Base-by-base conservation (phyloP, 257 asterid genomes). In the Leonotis leonurus region DNA sequence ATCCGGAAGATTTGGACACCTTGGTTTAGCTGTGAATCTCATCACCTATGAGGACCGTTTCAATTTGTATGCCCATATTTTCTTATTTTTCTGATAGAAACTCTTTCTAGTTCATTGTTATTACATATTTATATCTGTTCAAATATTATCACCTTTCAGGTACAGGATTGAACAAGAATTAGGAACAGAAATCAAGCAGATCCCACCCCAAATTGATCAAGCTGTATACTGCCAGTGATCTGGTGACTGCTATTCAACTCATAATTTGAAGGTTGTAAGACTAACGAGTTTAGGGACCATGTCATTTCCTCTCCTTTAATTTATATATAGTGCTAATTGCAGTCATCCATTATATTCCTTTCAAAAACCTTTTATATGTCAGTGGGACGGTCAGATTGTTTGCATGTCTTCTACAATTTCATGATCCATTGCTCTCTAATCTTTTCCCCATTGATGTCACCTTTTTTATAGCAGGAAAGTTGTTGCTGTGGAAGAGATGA, bases 1-100 rank as follows among this genome's bases (percentile, higher is more conserved):
- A 68, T 89, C 96, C 3, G 96, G 96, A 72, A 82, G 96, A 75
- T 89, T 83, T 67, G 96, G 96, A 60, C 95, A 89, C 77, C 96
- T 89, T 78, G 96, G 96, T 36, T 73, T 89, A 57, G 96, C 96
- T 55, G 96, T 86, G 77, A 89, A 83, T 78, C 82, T 89, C 81
- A 86, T 86, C 63, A 86, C 95, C 65, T 89, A 64, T 18, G 96
- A 85, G 72, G 95, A 84, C 67, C 94, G 96, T 70, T 88, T 88
- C 68, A 88, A 88, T 77, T 71, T 88, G 95, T 85, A 86, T 56
- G 94, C 68, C 24, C 3, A 10, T 35, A 8, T 64, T n/a, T 60
- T 60, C 12, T 4, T 55, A 8, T 30, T 55, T 53, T 56, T 30
- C 12, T 45, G 18, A 56, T 41, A 24, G 18, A 13, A 39, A 45